Base-by-base conservation (phyloP, 768 basidiomycete species). In the Tremella yokohamensis region DNA sequence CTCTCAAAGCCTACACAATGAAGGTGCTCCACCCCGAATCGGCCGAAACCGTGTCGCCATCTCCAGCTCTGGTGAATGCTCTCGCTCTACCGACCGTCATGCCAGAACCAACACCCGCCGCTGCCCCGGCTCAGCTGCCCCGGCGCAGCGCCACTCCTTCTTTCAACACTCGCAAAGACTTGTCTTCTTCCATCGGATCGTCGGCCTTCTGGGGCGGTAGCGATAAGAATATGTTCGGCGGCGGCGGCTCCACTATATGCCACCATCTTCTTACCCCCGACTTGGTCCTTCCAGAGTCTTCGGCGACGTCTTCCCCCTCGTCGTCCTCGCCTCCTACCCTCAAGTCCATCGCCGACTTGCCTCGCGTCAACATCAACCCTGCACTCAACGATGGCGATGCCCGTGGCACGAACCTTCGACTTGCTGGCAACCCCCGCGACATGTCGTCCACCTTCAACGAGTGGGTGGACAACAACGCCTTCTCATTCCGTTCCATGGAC, bases 401-500 rank as follows among this genome's bases (percentile, higher is more conserved):
- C 25, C 68, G 59, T 1, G 40, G 47, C 1, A 42, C 53, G 51
- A 49, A 72, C 40, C 59, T 80, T 52, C 71, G 68, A 56, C 72
- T 57, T 16, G 39, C 76, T 3, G 76, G 77, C 45, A 77, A 79
- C 61, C 73, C 68, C 60, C 75, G 69, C 13, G 70, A 71, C 74
- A 59, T 58, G 57, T 76, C 44, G 78, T 77, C 40, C 81, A 53
- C 82, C 1, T 89, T 91, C 76, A 88, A 90, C 57, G 81, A 84
- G 15, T 92, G 89, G 76, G 80, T 85, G 20, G 90, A 92, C 64
- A 73, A 80, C 62, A 90, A 89, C 63, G 85, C 86, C 12, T 92
- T 92, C 77, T 91, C 87, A 2, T 83, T 93, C 81, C 91, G 90
- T 80, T 84, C 83, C 1, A 79, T 93, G 64, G 90, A 93, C 77